phyloP scores from a whole-genome alignment of 2,329 filamentous ascomycete genomes.

The Huntiella abstrusa region DNA sequence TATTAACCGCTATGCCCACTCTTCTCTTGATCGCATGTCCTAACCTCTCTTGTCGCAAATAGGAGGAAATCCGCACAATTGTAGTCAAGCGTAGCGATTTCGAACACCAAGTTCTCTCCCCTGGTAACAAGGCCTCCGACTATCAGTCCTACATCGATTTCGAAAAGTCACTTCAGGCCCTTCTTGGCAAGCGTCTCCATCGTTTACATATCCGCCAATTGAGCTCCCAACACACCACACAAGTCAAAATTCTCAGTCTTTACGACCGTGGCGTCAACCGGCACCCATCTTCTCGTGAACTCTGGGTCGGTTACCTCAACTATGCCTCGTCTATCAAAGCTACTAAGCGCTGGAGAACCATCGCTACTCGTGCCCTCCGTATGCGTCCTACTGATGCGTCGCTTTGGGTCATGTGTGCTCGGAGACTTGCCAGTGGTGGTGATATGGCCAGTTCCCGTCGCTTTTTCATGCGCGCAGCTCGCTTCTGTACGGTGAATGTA shows the following conservation, averaged over 20 bases:
- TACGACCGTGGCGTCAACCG: constrained; percentile 72
- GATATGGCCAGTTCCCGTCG: constrained; percentile 75
- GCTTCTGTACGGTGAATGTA: constrained; percentile 65
- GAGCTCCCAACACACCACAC: constrained; percentile 49
- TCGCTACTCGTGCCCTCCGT: constrained; percentile 52
- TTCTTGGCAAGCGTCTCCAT: constrained; percentile 67
- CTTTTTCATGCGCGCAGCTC: constrained; percentile 72
- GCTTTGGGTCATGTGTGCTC: constrained; percentile 74
- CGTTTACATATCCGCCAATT: constrained; percentile 55
- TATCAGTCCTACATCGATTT: constrained; percentile 68
- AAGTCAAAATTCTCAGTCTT: constrained; percentile 72
- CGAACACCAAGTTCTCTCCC: constrained; percentile 75
- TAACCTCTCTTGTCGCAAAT: constrained; percentile 10
- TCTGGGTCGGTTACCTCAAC: constrained; percentile 83
- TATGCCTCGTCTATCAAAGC: constrained; percentile 55
- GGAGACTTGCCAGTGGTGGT: constrained; percentile 56
- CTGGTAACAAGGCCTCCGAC: constrained; percentile 56
- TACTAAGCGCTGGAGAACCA: constrained; percentile 44
- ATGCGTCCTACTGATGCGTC: constrained; percentile 70
- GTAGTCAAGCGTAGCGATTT: constrained; percentile 82
- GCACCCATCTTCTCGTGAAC: constrained; percentile 58
- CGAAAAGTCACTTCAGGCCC: constrained; percentile 50
- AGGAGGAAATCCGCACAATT: constrained; percentile 82
- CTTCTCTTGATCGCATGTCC: constrained; percentile 4
- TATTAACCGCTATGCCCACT: constrained; percentile 6